phyloP scores from a whole-genome alignment of 225 moss, liverwort and hornwort genomes.

The Neckera pumila region DNA sequence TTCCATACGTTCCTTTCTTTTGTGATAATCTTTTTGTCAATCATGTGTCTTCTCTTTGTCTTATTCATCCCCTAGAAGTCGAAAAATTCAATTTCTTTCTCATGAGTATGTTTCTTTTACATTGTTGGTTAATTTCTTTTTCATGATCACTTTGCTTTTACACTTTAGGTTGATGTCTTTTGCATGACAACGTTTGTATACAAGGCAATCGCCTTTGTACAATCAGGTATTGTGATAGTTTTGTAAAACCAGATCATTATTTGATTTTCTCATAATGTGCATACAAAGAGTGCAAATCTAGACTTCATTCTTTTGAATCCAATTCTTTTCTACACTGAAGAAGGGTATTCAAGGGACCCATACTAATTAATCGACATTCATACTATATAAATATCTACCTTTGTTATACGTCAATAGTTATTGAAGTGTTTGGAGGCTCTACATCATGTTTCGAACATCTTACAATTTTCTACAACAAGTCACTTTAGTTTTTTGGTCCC shows the following conservation, averaged over 20 bases:
- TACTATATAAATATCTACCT: no score
- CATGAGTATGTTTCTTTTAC: neutral
- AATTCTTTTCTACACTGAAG: no score
- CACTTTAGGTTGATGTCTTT: neutral
- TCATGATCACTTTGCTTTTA: neutral
- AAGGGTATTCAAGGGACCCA: no score
- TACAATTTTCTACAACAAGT: no score
- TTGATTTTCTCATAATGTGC: rapidly evolving
- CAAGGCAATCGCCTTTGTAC: neutral
- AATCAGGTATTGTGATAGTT: neutral
- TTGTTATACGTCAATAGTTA: no score
- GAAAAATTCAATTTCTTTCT: neutral
- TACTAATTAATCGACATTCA: no score
- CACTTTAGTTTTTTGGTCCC: no score
- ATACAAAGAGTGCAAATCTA: neutral
- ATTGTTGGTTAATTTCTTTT: neutral
- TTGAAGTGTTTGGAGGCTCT: no score
- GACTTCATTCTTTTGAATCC: neutral
- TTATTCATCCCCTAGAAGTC: neutral
- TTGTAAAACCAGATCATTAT: neutral
- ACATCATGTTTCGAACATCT: no score
- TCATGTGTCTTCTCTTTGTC: neutral
- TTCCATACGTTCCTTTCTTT: rapidly evolving
- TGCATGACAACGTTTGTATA: neutral
- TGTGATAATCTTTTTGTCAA: neutral